Evolutionary conservation across 2,329 filamentous ascomycete genomes (phyloP), one percentile per base, ranked within the genome.

Genomic region (Fusarium sp.): DNA sequence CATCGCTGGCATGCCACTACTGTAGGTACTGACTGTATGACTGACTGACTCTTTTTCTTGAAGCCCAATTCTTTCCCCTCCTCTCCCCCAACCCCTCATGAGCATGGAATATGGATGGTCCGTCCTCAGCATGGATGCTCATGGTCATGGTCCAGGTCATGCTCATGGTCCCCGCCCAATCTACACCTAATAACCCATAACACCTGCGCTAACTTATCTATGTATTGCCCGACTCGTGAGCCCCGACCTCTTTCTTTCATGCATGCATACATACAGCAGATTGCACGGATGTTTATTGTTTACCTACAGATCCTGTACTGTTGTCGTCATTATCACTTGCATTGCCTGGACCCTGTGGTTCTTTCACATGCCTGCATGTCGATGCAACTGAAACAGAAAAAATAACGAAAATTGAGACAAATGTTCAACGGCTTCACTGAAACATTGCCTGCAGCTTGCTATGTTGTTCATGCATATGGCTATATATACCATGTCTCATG

Each of bases 261-360:
- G 58, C 60, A 53, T 58, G 34, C 34, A 38, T 38, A 38, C 18
- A 38, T 38, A 38, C 18, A 38, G 34, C 54, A 34, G 16, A 25
- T 57, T 57, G 16, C 49, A 25, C 45, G 54, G 49, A 43, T 61
- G 44, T 62, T 61, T 62, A 62, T 70, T 64, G 51, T 57, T 69
- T 70, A 40, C 43, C 46, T 59, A 41, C 25, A 53, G 34, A 41
- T 62, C 24, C 55, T 58, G 34, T 57, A 56, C 27, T 54, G 62
- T 58, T 68, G 67, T 70, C 67, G 67, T 70, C 67, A 70, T 70
- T 20, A 64, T 64, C 62, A 66, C 63, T 61, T 68, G 62, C 62
- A 64, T 63, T 24, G 29, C 58, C 34, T 43, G 27, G 32, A 56
- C 67, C 67, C 48, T 52, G 34, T 44, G 47, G 24, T 45, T 38